phyloP scores from a whole-genome alignment of 2,329 filamentous ascomycete species.

The Arthrobotrys megalospora region DNA sequence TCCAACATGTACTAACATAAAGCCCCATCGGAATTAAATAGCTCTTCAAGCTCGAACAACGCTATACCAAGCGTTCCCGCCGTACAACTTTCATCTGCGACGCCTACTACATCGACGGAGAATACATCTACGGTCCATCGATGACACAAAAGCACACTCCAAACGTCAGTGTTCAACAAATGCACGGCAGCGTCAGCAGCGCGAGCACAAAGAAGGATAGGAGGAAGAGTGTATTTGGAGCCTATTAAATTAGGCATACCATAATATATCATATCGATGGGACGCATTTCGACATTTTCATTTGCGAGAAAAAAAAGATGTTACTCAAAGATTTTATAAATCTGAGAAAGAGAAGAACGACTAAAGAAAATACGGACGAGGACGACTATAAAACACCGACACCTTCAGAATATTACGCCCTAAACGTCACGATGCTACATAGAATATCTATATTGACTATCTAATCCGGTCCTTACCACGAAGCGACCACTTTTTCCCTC shows the following conservation, averaged over 20 bases:
- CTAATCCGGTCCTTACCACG: slow-evolving; percentile 12
- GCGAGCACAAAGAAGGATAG: slow-evolving; percentile 47
- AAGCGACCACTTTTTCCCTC: neutral
- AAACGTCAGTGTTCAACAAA: slow-evolving; percentile 43
- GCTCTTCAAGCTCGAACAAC: slow-evolving; percentile 93
- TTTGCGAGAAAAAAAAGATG: no score
- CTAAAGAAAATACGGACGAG: slow-evolving; percentile 49
- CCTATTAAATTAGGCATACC: slow-evolving; percentile 34
- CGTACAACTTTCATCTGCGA: slow-evolving; percentile 91
- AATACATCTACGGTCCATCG: slow-evolving; percentile 82
- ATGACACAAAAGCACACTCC: slow-evolving; percentile 55
- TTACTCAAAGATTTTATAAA: neutral
- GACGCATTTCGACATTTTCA: no score
- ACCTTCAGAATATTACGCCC: slow-evolving; percentile 34
- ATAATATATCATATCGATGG: no score
- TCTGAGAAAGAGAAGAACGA: slow-evolving; percentile 26
- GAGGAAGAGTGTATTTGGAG: slow-evolving; percentile 58
- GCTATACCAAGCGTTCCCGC: slow-evolving; percentile 91
- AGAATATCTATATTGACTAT: slow-evolving; percentile 32
- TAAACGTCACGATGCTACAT: slow-evolving; percentile 40
- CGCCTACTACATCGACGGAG: slow-evolving; percentile 93
- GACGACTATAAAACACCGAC: slow-evolving; percentile 22
- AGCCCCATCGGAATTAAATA: slow-evolving; percentile 81
- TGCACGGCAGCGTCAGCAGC: slow-evolving; percentile 56
- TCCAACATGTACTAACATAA: slow-evolving; percentile 26